Conservation (phyloP, 1,139 yeast genomes). For the Magnusiomyces ingens region DNA sequence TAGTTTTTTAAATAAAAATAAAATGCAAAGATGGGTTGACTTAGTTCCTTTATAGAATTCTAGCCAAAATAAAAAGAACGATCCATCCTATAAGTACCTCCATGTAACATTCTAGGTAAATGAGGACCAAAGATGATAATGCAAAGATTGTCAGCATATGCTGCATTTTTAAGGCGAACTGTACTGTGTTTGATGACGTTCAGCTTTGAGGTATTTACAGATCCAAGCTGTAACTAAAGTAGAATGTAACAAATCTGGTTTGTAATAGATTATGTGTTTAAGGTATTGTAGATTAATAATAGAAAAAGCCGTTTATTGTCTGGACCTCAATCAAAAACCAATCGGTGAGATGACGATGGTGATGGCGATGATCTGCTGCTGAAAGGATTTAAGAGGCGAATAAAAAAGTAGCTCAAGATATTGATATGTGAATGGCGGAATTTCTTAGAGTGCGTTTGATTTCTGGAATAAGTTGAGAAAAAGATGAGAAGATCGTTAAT, state of each 20-base stretch:
- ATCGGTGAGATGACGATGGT: too few species aligned
- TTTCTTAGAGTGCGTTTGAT: too few species aligned
- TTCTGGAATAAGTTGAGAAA: too few species aligned
- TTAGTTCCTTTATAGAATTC: not conserved
- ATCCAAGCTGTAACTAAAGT: not conserved
- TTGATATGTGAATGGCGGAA: too few species aligned
- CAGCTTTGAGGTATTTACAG: not conserved
- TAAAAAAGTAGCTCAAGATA: too few species aligned
- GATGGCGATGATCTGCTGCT: too few species aligned
- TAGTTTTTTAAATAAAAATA: not conserved
- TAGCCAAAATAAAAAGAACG: not conserved
- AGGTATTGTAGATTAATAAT: not conserved
- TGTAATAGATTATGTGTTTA: not conserved
- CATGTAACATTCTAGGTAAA: constrained; percentile 1
- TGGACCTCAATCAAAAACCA: too few species aligned
- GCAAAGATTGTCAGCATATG: not conserved
- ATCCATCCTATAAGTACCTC: not conserved
- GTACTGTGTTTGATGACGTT: not conserved
- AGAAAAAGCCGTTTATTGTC: not conserved
- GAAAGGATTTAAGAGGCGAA: too few species aligned
- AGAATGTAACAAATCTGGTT: too few species aligned
- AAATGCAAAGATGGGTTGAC: not conserved
- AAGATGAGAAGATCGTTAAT: too few species aligned
- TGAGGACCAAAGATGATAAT: not conserved
- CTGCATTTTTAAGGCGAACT: not conserved